A percentile compares a stretch with the other conserved stretches of the same genome.
Conservation (phyloP, 441 rosid species). For the Populus tomentosa region DNA sequence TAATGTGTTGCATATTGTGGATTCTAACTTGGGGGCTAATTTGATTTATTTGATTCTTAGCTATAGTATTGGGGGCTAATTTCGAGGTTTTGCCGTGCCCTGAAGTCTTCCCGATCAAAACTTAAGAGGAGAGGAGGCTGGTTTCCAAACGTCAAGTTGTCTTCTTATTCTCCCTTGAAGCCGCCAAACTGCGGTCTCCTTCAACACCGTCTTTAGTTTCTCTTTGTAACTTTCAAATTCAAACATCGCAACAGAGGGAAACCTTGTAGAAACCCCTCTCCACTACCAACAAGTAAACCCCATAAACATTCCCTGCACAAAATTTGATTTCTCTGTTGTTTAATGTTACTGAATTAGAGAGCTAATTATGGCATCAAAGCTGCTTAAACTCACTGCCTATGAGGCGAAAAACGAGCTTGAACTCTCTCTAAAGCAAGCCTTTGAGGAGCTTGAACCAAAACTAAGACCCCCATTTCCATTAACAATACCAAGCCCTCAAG, state of each 20-base stretch:
- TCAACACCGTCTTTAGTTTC: too few species aligned
- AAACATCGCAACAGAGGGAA: not conserved
- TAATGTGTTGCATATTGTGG: not conserved
- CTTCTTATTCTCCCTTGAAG: not conserved
- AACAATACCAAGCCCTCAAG: constrained; percentile 43
- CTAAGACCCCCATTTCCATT: constrained; percentile 63
- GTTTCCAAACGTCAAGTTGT: not conserved
- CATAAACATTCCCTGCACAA: not conserved
- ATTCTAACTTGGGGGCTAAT: not conserved
- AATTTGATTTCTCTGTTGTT: not conserved
- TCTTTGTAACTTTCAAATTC: not conserved
- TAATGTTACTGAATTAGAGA: not conserved
- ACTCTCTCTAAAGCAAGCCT: constrained; percentile 56
- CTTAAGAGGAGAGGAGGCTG: too few species aligned
- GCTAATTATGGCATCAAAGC: constrained; percentile 30
- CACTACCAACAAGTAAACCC: not conserved
- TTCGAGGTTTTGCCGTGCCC: too few species aligned
- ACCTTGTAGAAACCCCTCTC: not conserved
- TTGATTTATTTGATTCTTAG: too few species aligned
- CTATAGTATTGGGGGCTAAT: too few species aligned
- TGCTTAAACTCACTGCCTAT: constrained; percentile 28
- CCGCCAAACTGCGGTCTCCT: not conserved
- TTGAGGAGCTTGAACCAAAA: constrained; percentile 34
- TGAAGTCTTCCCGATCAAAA: too few species aligned
- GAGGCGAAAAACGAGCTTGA: constrained; percentile 53